Evolutionary conservation across 192 early-diverging fungal genomes (phyloP).

Genomic region (Coemansia nantahalensis): DNA sequence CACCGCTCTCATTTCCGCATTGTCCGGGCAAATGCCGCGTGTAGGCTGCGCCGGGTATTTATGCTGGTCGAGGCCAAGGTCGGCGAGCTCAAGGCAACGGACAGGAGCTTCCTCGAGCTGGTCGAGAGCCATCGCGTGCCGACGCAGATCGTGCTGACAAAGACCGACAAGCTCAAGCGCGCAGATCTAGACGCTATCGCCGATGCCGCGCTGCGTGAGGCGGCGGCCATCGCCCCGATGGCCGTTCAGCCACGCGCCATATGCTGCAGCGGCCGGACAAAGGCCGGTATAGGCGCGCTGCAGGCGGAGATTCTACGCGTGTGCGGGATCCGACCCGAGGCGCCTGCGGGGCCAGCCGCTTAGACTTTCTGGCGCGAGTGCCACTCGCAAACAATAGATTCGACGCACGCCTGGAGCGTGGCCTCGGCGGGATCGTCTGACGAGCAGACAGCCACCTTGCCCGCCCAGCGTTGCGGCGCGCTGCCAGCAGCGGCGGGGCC

Average conservation of each 20-base stretch:
- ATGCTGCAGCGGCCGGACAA: constrained; percentile 32
- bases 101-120: constrained; percentile 41
- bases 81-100: constrained; percentile 49
- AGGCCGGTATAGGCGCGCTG: constrained; percentile 21
- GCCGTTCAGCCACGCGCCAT: constrained; percentile 19
- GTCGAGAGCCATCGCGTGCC: constrained; percentile 22
- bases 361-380: not conserved
- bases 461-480: not conserved
- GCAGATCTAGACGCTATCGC: constrained; percentile 19
- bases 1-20: not conserved
- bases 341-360: too few species aligned
- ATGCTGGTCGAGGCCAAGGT: constrained; percentile 54
- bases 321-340: constrained; percentile 4
- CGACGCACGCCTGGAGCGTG: constrained; percentile 13
- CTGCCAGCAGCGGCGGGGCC: not conserved
- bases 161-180: constrained; percentile 47
- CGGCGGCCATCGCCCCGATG: constrained; percentile 23
- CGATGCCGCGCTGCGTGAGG: constrained; percentile 1
- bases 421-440: constrained; percentile 24
- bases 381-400: constrained; percentile 18
- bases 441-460: constrained; percentile 28
- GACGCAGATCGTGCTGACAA: constrained; percentile 45
- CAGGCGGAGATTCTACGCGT: constrained; percentile 38
- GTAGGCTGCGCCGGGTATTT: constrained; percentile 47
- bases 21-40: too few species aligned